phyloP scores from a whole-genome alignment of 192 early-diverging fungal genomes.

The Glomus cerebriforme region DNA sequence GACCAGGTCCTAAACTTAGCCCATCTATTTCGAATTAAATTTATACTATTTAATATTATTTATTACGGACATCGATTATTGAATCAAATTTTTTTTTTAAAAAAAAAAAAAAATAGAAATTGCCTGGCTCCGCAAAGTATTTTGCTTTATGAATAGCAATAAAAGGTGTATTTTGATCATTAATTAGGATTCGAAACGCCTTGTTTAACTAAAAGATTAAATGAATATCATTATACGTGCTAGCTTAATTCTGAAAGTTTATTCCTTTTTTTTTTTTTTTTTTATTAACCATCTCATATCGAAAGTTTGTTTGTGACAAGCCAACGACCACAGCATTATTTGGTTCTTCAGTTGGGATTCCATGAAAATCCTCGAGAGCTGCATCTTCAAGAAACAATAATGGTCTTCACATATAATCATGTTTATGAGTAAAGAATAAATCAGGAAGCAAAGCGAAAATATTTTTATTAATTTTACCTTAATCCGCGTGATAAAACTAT shows the following conservation, averaged over 20 bases:
- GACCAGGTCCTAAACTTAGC: constrained; percentile 84
- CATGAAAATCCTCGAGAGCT: constrained; percentile 73
- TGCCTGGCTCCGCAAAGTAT: constrained; percentile 64
- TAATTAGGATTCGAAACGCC: constrained; percentile 71
- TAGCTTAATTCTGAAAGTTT: constrained; percentile 8
- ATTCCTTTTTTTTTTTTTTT: neutral
- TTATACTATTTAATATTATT: neutral
- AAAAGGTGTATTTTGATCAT: constrained; percentile 56
- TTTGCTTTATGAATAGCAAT: constrained; percentile 85
- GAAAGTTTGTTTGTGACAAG: constrained; percentile 69
- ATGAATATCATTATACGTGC: neutral
- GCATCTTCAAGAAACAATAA: constrained; percentile 75
- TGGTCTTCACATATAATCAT: constrained; percentile 50
- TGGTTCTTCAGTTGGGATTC: constrained; percentile 53
- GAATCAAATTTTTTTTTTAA: too few species aligned
- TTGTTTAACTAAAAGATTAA: constrained; percentile 59
- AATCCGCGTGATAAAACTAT: constrained; percentile 52
- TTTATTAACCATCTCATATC: constrained; percentile 61
- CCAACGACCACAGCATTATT: constrained; percentile 83
- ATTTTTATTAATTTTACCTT: constrained; percentile 37
- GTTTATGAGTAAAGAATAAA: neutral
- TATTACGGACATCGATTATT: neutral
- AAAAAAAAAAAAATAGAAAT: neutral
- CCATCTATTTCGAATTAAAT: constrained; percentile 36
- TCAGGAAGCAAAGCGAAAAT: neutral